phyloP scores from a whole-genome alignment of 176 grass and related monocot species.

The Bothriochloa decipiens region DNA sequence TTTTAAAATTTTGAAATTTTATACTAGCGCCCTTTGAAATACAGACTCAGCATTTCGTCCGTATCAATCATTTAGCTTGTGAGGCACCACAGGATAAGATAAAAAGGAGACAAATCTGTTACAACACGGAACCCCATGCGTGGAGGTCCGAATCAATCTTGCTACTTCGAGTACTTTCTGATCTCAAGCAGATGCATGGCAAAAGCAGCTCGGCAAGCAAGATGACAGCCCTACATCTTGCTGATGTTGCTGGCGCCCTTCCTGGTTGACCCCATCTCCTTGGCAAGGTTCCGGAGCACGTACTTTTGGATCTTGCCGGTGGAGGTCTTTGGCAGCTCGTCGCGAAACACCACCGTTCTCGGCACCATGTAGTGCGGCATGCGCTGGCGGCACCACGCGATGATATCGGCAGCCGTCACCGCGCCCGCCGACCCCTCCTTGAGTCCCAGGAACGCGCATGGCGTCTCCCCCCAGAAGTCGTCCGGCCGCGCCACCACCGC shows the following conservation, averaged over 20 bases:
- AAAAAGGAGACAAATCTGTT: too few species aligned
- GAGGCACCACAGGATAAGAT: too few species aligned
- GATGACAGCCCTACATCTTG: not conserved
- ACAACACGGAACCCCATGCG: too few species aligned
- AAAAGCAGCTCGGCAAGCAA: not conserved
- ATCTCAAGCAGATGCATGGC: not conserved
- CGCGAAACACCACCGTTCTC: not conserved
- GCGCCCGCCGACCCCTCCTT: not conserved
- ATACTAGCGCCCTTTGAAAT: too few species aligned
- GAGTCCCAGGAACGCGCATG: slow-evolving; percentile 52
- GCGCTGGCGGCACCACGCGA: not conserved
- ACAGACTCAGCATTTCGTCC: too few species aligned
- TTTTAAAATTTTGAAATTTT: too few species aligned
- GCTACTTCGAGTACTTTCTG: too few species aligned
- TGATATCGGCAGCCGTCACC: not conserved
- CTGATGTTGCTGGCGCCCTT: not conserved
- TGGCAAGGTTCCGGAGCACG: not conserved
- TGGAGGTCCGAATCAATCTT: too few species aligned
- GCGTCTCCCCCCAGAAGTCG: slow-evolving; percentile 67
- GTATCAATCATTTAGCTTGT: too few species aligned
- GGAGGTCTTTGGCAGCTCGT: not conserved
- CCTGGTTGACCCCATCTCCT: not conserved
- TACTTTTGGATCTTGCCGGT: not conserved
- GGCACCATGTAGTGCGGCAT: not conserved
- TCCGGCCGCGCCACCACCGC: slow-evolving; percentile 65